Evolutionary conservation across 768 basidiomycete genomes (phyloP).

Genomic region (Boletus rufocinnamomeus): DNA sequence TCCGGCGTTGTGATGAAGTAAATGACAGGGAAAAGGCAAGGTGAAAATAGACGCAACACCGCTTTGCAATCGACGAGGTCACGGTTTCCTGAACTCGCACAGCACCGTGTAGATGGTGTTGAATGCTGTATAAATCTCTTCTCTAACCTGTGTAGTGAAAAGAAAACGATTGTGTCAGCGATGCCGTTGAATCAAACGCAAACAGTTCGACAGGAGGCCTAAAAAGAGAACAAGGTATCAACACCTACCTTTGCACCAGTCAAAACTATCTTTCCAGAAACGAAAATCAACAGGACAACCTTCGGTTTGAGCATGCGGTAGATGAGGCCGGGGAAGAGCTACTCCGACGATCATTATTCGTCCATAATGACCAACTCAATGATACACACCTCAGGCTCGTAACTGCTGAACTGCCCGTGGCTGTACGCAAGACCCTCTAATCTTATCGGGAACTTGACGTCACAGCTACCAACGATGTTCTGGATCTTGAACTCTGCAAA

Average conservation of each 20-base stretch:
- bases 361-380: not conserved
- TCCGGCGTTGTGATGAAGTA: not conserved
- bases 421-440: conserved; percentile 96
- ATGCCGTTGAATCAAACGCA: no score
- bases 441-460: conserved; percentile 98
- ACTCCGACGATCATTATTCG: not conserved
- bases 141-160: conserved; percentile 70
- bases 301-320: conserved; percentile 99
- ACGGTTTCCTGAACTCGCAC: conserved; percentile 92
- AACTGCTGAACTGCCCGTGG: conserved; percentile 97
- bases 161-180: conserved; percentile 49
- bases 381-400: conserved; percentile 88
- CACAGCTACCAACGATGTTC: conserved; percentile 97
- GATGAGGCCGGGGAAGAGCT: conserved; percentile 99
- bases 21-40: conserved; percentile 1
- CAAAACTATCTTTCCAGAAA: conserved; percentile 98
- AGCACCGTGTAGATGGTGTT: conserved; percentile 99
- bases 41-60: not conserved
- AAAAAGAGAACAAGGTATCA: not conserved
- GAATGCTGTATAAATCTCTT: conserved; percentile 99
- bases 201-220: no score
- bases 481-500: conserved; percentile 99
- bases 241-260: conserved; percentile 93
- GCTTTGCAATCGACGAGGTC: not conserved
- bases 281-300: conserved; percentile 97